Evolutionary conservation across 2,329 filamentous ascomycete genomes (phyloP).

Genomic region (Beauveria pseudobassiana): DNA sequence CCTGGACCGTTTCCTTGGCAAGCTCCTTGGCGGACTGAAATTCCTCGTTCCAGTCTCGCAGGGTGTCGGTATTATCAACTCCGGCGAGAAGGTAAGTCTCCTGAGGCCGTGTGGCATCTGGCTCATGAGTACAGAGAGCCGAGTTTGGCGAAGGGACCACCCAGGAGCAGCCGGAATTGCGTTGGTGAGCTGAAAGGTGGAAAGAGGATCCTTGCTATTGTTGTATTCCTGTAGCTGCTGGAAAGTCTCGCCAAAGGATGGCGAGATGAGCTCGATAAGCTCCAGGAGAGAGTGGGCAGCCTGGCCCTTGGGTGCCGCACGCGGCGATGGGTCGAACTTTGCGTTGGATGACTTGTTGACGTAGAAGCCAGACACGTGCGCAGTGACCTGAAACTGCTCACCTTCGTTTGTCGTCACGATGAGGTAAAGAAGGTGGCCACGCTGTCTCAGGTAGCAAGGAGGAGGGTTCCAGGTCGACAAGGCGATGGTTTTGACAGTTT

Average conservation of each 20-base stretch:
- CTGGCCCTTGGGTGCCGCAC: constrained; percentile 67
- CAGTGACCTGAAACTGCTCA: constrained; percentile 89
- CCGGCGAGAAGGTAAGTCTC: constrained; percentile 87
- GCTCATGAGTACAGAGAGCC: constrained; percentile 59
- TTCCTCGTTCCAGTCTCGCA: constrained; percentile 98
- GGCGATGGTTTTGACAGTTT: constrained; percentile 82
- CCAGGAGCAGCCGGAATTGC: constrained; percentile 87
- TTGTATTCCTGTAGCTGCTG: constrained; percentile 75
- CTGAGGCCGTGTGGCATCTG: constrained; percentile 84
- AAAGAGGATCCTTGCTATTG: constrained; percentile 76
- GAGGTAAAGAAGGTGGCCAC: constrained; percentile 88
- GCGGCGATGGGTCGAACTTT: constrained; percentile 88
- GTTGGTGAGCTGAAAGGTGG: constrained; percentile 93
- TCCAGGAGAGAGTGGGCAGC: constrained; percentile 80
- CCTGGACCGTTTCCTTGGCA: constrained; percentile 87
- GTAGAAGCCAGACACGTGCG: constrained; percentile 90
- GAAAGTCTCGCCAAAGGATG: constrained; percentile 74
- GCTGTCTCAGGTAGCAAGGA: constrained; percentile 82
- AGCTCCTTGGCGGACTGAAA: constrained; percentile 95
- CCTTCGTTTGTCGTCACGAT: constrained; percentile 86
- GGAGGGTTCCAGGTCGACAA: constrained; percentile 96
- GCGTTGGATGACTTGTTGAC: constrained; percentile 93
- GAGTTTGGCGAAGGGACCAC: constrained; percentile 65
- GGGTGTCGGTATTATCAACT: constrained; percentile 85
- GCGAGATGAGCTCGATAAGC: constrained; percentile 70